Conservation (phyloP, 2,329 filamentous ascomycete species). For the Thelonectria rubi region DNA sequence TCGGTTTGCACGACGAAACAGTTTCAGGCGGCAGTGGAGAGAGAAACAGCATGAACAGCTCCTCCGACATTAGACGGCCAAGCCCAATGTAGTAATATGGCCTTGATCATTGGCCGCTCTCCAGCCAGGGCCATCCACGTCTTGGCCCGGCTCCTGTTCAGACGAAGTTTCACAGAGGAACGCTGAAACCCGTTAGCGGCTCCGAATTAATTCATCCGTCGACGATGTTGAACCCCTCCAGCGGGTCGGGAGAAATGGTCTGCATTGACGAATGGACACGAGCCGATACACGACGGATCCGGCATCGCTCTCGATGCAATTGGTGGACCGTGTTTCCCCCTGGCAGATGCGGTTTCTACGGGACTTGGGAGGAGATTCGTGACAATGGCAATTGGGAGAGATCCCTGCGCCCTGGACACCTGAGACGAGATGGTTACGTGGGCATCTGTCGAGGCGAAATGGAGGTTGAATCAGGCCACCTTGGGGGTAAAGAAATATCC, state of each 20-base stretch:
- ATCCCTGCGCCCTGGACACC: conserved; percentile 16
- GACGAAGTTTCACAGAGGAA: conserved; percentile 21
- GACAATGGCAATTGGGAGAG: conserved; percentile 11
- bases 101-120: conserved; percentile 17
- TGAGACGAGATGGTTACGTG: conserved; percentile 25
- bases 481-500: conserved; percentile 18
- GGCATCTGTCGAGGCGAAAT: not conserved
- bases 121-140: conserved; percentile 1
- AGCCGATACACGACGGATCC: conserved; percentile 1
- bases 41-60: conserved; percentile 8
- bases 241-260: conserved; percentile 7
- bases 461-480: conserved; percentile 10
- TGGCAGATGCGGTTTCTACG: conserved; percentile 11
- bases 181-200: conserved; percentile 25
- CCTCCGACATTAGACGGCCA: not conserved
- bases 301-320: not conserved
- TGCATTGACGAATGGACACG: conserved; percentile 13
- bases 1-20: conserved; percentile 17
- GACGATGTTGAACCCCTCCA: conserved; percentile 5
- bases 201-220: conserved; percentile 13
- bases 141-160: not conserved
- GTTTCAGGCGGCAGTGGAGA: conserved; percentile 23
- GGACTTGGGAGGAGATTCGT: conserved; percentile 18
- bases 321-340: conserved; percentile 24
- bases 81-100: conserved; percentile 19